Base-by-base conservation (phyloP, 352 stramenopile species). In the Peronospora destructor region DNA sequence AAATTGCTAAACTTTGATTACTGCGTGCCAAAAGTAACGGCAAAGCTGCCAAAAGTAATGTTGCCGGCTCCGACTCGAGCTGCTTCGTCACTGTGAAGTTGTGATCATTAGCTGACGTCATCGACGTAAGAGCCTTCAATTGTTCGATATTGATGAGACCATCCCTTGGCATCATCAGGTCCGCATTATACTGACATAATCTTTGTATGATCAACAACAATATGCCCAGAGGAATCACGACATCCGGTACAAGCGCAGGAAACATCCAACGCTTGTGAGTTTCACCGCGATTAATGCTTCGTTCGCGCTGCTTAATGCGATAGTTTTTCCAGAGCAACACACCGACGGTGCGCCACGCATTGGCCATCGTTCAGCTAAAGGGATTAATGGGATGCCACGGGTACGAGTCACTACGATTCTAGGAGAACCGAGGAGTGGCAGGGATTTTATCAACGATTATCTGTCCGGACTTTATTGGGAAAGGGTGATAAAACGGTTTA, bases 301-400 rank as follows among this genome's bases (percentile, higher is more conserved):
- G 86, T 56, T 87, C 73, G 56, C 77, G 80, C 71, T 88, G 81
- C 65, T 89, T 89, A 12, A 81, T 49, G 62, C 77, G 77, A 78
- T 78, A 91, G 58, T 87, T 85, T 63, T 89, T 91, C 74, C 76
- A 85, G 36, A 89, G 73, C 53, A 91, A 56, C 47, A 86, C 72
- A 56, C 73, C 45, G 16, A 76, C 55, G 51, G 42, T 66, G 39
- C 57, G 47, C 68, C 68, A 75, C 40, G 63, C 42, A 16, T 17
- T 28, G n/a, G 46, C 12, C 56, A 64, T 59, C 12, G 51, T 36
- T 23, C 5, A 38, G 43, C 9, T 50, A 28, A 44, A n/a, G 10
- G 32, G 10, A 6, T n/a, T n/a, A n/a, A n/a, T n/a, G 32, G 32
- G 32, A 37, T 52, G 45, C 13, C 45, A 39, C 37, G 47, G 47